These are phyloP conservation scores for Lantana camara DNA, from an alignment of 257 asterid species.

Conservation along the genomic window DNA sequence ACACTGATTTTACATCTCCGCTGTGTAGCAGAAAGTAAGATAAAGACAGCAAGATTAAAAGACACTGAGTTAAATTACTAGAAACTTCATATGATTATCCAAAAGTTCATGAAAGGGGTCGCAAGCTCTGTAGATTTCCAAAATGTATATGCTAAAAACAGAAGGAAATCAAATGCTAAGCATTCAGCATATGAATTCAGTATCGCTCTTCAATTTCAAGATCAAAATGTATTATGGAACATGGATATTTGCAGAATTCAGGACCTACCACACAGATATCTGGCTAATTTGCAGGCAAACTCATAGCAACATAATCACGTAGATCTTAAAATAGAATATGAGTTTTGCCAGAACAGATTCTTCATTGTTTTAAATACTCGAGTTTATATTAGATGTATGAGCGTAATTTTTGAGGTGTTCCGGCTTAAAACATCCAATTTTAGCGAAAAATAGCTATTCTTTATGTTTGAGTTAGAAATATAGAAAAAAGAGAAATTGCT, in stretches of 20 bases:
- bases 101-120: too few relatives aligned
- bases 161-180: conserved; percentile 14
- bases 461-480: not conserved
- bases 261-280: conserved; percentile 2
- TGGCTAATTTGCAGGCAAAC: not conserved
- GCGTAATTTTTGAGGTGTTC: not conserved
- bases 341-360: not conserved
- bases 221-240: not conserved
- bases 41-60: not conserved
- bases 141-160: too few relatives aligned
- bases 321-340: not conserved
- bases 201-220: not conserved
- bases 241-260: conserved; percentile 5
- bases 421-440: not conserved
- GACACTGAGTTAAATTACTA: conserved; percentile 8
- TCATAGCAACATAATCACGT: not conserved
- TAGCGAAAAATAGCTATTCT: not conserved
- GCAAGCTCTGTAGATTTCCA: too few relatives aligned
- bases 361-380: not conserved
- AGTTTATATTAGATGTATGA: conserved; percentile 2
- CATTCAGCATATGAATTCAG: conserved; percentile 9
- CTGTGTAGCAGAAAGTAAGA: conserved; percentile 19
- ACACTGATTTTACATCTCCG: conserved; percentile 5
- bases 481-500: not conserved
- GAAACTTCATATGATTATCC: too few relatives aligned